Evolutionary conservation across 306 rosid species (phyloP), one percentile per base, ranked within the genome.

Genomic region (Acacia melanoxylon): DNA sequence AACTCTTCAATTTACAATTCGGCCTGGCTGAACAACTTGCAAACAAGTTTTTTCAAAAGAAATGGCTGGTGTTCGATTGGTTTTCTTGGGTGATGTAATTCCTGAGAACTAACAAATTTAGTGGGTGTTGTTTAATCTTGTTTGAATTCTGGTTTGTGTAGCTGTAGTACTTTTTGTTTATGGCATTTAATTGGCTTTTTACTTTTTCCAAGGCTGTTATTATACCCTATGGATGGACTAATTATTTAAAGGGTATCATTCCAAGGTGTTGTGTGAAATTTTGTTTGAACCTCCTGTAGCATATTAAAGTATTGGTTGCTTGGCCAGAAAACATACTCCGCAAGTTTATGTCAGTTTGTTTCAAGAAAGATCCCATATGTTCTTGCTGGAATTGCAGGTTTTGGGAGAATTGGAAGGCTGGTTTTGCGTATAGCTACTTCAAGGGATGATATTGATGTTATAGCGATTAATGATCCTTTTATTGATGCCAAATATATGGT

Each of bases 351-450:
- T 69, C 33, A 68, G 52, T 65, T 41, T 59, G 54, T 12, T 40
- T 86, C 24, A 61, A 71, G 62, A 68, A 72, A 37, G 25, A 4
- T 10, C 51, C 2, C 61, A 58, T 65, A 74, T 84, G 58, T 68
- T 66, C 63, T 48, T 87, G 77, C 81, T 88, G 75, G 68, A 80
- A 22, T 27, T 73, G 75, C 87, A 95, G 99, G 99, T 77, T 95
- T 95, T 88, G 99, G 99, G 79, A 92, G 99, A 41, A 95, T 95
- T 86, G 99, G 99, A 84, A 90, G 99, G 86, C 87, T 95, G 93
- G 98, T 95, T 68, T 82, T 95, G 56, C 94, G 99, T 24, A 83
- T 95, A 72, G 99, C 99, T 29, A 72, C 86, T 85, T 74, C 83
- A 40, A 84, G 99, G 83, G 99, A 92, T 92, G 99, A 93, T 88